A percentile compares a stretch with the other conserved stretches of the same genome.
Evolutionary conservation across 2,329 filamentous ascomycete genomes (phyloP).

Genomic region (Xylariaceae sp.): DNA sequence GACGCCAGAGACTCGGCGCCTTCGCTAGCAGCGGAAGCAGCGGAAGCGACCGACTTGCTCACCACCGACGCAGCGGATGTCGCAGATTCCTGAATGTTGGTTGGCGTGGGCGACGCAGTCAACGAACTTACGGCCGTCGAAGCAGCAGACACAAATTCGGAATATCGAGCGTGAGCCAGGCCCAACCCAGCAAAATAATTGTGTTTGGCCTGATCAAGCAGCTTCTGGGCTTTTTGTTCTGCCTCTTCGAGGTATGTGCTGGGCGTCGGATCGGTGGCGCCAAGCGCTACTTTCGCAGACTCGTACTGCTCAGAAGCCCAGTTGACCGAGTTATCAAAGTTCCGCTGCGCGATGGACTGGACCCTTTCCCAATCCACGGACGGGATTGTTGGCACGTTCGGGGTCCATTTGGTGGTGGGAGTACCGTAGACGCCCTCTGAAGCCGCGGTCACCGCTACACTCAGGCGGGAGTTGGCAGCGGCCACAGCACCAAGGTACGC

Average conservation of each 20-base stretch:
- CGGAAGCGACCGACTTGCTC: slow-evolving; percentile 48
- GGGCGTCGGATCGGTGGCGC: slow-evolving; percentile 62
- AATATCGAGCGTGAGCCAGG: slow-evolving; percentile 76
- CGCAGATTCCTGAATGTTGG: slow-evolving; percentile 52
- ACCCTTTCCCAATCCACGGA: slow-evolving; percentile 52
- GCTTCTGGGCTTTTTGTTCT: slow-evolving; percentile 54
- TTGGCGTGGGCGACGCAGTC: slow-evolving; percentile 63
- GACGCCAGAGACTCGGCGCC: slow-evolving; percentile 50
- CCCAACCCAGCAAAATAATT: slow-evolving; percentile 80
- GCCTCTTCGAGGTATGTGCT: slow-evolving; percentile 46
- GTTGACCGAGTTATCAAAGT: slow-evolving; percentile 69
- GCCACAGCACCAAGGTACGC: slow-evolving; percentile 69
- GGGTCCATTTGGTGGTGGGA: slow-evolving; percentile 45
- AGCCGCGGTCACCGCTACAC: slow-evolving; percentile 57
- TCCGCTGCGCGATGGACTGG: slow-evolving; percentile 69
- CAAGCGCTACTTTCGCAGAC: slow-evolving; percentile 66
- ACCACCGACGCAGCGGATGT: slow-evolving; percentile 51
- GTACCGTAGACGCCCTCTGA: slow-evolving; percentile 54
- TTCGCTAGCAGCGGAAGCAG: slow-evolving; percentile 51
- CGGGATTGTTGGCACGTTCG: slow-evolving; percentile 40
- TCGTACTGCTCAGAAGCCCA: slow-evolving; percentile 73
- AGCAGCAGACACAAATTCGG: slow-evolving; percentile 72
- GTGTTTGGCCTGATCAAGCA: slow-evolving; percentile 62
- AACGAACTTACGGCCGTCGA: slow-evolving; percentile 67
- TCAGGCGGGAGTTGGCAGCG: slow-evolving; percentile 62